Base-by-base conservation (phyloP, 1,284 basidiomycete species). In the Tilletia horrida region DNA sequence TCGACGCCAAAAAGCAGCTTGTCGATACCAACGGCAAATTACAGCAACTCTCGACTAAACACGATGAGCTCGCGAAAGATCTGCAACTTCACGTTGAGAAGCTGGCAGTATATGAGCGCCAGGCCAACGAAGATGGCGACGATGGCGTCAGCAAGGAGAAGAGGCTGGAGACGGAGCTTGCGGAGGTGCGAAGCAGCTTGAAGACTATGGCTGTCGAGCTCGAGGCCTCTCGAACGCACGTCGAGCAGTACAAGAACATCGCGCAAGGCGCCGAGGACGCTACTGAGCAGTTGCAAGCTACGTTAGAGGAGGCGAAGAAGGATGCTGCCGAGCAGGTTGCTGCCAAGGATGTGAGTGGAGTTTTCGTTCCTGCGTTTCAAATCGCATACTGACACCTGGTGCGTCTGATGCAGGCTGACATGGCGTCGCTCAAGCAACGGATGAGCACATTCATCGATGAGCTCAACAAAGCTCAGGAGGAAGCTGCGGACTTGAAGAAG, bases 241-340 rank as follows among this genome's bases (percentile, higher is more conserved):
- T 89, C 25, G 86, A 90, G 71, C 91, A 93, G 80, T 93, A 90
- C 86, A 87, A 91, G 79, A 88, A 90, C 68, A 91, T 92, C 75
- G 90, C 89, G 68, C 86, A 89, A 76, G 89, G 90, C 0, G 92
- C 87, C 74, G 92, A 93, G 77, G 86, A 86, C 70, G 90, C 91
- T 18, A 84, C 93, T 6, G 85, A 86, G 27, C 86, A 87, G 48
- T 83, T 93, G 55, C 89, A 88, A 66, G 82, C 84, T 0, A 90
- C 90, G 0, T 88, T 89, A 73, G 91, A 93, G 66, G 88, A 91
- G 79, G 92, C 89, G 84, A 68, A 74, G 65, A 55, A 69, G 1
- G 65, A 47, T 21, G 68, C 74, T 4, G 64, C 71, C 3, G 61
- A 67, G 0, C 67, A 67, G 42, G 52, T 75, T 11, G 82, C 87